Evolutionary conservation across 129 eudicot species (phyloP), one percentile per base, ranked within the genome.

Genomic region (Gnaphalium uliginosum): DNA sequence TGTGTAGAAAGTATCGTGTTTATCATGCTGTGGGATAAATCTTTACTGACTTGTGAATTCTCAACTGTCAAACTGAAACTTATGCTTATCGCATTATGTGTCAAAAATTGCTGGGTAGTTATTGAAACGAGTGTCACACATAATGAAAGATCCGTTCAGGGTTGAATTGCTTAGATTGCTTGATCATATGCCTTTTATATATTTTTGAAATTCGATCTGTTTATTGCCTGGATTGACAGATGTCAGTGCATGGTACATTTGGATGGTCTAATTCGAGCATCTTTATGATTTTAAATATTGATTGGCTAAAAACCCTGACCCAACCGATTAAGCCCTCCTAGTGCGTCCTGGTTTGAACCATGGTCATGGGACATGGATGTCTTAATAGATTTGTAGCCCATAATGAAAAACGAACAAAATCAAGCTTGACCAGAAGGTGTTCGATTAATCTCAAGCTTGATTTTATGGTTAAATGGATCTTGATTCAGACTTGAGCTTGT

Each of bases 101-200:
- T 76, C 41, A 72, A 71, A 37, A 58, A 19, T 46, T 7, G 51
- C 27, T 35, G 46, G 72, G 57, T n/a, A 71, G 53, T 41, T 76
- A 10, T 54, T 53, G 58, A 76, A 59, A 37, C 67, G 13, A 8
- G 64, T 68, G 61, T 4, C 56, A 25, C 50, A 69, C 67, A 33
- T 73, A 6, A 66, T 51, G 69, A 67, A 54, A 51, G 18, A 53
- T 54, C 32, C 53, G 48, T 69, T 13, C 32, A 4, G 14, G 69
- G 69, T 77, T 33, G 39, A 59, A 77, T 78, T 43, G 50, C 81
- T 68, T 39, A 53, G 33, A 65, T 74, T 57, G 66, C 22, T 61
- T 76, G 23, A n/a, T 33, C 58, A 24, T 67, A 53, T 54, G 22
- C 23, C 29, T 15, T 27, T 22, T 58, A 43, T 57, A 15, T 54